phyloP scores from a whole-genome alignment of 2,329 filamentous ascomycete genomes.

The Penicillium sp. region DNA sequence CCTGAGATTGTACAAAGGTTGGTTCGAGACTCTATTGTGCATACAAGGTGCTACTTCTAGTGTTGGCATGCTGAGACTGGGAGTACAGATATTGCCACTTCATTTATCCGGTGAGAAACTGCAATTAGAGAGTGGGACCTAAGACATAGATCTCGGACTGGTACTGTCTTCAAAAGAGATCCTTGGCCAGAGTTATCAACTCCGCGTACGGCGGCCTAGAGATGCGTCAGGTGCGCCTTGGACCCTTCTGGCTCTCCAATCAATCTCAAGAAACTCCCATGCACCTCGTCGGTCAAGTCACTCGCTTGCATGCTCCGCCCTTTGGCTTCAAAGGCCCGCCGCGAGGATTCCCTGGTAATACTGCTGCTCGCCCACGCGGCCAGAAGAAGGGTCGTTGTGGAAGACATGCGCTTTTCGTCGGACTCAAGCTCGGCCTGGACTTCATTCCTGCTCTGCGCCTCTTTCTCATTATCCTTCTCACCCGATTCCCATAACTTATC shows the following conservation, averaged over 20 bases:
- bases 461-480: slow-evolving; percentile 33
- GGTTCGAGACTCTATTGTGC: no score
- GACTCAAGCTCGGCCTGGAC: slow-evolving; percentile 43
- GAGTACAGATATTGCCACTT: no score
- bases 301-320: slow-evolving; percentile 88
- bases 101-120: no score
- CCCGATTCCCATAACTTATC: slow-evolving; percentile 70
- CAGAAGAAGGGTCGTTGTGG: slow-evolving; percentile 63
- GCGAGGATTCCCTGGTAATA: slow-evolving; percentile 86
- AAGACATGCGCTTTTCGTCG: slow-evolving; percentile 55
- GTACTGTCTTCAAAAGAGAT: no score
- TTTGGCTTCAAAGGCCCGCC: slow-evolving; percentile 78
- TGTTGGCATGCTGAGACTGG: no score
- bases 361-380: slow-evolving; percentile 83
- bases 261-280: slow-evolving; percentile 72
- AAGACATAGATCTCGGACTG: no score
- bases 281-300: slow-evolving; percentile 87
- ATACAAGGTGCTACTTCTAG: no score
- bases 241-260: slow-evolving; percentile 66
- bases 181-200: no score
- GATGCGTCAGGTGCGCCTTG: slow-evolving; percentile 34
- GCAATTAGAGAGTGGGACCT: no score
- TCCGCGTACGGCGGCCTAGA: no score
- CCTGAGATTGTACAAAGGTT: no score
- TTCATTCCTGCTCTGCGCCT: slow-evolving; percentile 40